phyloP scores from a whole-genome alignment of 306 rosid species.

The Cajanus cajan region DNA sequence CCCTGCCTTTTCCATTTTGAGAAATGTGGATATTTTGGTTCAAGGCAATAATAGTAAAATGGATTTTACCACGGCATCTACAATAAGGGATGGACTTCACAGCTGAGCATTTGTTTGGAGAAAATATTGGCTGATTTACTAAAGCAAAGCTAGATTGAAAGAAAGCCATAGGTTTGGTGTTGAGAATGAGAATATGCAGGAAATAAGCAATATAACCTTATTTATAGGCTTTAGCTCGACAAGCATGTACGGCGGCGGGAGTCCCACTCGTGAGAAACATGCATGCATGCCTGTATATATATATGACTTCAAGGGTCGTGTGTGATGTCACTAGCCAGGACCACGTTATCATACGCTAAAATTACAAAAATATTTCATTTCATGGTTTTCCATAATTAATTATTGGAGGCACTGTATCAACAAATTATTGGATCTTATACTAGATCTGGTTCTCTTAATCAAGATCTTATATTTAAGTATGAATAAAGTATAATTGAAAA shows the following conservation, averaged over 20 bases:
- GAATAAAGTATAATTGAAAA: too few relatives aligned
- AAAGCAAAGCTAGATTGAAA: neutral
- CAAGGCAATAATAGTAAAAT: neutral
- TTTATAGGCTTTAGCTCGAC: neutral
- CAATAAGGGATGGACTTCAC: neutral
- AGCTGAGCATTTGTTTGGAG: conserved; percentile 14
- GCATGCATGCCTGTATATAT: too few relatives aligned
- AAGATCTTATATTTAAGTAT: too few relatives aligned
- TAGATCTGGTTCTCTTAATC: too few relatives aligned
- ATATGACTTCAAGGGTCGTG: too few relatives aligned
- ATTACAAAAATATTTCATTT: too few relatives aligned
- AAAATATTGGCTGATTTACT: neutral
- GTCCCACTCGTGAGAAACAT: neutral
- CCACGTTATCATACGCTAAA: too few relatives aligned
- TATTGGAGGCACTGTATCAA: too few relatives aligned
- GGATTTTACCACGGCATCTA: neutral
- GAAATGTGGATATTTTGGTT: neutral
- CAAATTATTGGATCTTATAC: too few relatives aligned
- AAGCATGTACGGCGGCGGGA: neutral
- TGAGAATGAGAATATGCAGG: neutral
- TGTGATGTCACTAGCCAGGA: too few relatives aligned
- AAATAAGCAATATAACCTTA: neutral
- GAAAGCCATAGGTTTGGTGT: conserved; percentile 7
- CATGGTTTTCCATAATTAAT: neutral
- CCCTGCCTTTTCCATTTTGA: neutral